These are phyloP conservation scores for Fusarium hostae DNA, from an alignment of 2,329 filamentous ascomycete species.

Conservation along the genomic window DNA sequence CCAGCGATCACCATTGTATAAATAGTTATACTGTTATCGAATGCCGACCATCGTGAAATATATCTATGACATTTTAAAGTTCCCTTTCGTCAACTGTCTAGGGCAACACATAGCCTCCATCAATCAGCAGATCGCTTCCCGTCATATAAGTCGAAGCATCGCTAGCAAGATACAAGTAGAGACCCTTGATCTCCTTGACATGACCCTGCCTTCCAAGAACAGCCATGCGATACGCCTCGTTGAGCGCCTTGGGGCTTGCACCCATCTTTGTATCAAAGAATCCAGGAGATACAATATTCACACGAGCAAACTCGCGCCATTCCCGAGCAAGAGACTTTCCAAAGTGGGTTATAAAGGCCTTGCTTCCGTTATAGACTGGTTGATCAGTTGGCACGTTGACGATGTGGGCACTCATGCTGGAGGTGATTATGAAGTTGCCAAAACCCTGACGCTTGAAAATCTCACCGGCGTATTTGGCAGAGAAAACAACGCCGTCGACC, in stretches of 20 bases:
- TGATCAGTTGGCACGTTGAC: constrained; percentile 64
- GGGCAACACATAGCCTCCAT: constrained; percentile 32
- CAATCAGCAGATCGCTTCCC: constrained; percentile 30
- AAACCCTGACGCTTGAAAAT: constrained; percentile 56
- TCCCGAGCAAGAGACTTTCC: constrained; percentile 65
- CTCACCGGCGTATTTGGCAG: constrained; percentile 56
- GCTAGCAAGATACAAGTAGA: constrained; percentile 64
- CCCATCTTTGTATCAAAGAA: constrained; percentile 66
- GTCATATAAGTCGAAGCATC: constrained; percentile 52
- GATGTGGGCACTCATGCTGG: constrained; percentile 60
- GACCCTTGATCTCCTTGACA: constrained; percentile 73
- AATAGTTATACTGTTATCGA: background rate
- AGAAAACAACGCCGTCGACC: constrained; percentile 62
- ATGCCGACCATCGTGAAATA: background rate
- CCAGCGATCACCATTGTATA: no score
- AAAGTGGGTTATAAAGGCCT: constrained; percentile 65
- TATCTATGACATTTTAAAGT: background rate
- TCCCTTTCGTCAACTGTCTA: background rate
- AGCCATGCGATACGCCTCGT: constrained; percentile 63
- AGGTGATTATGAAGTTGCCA: constrained; percentile 63
- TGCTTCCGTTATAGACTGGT: constrained; percentile 65
- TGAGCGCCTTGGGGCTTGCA: constrained; percentile 54
- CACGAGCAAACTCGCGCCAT: constrained; percentile 66
- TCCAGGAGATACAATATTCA: constrained; percentile 60
- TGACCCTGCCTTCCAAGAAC: constrained; percentile 67